Evolutionary conservation across 140 eudicot species (phyloP), one percentile per base, ranked within the genome.

Genomic region (Bidens hawaiensis): DNA sequence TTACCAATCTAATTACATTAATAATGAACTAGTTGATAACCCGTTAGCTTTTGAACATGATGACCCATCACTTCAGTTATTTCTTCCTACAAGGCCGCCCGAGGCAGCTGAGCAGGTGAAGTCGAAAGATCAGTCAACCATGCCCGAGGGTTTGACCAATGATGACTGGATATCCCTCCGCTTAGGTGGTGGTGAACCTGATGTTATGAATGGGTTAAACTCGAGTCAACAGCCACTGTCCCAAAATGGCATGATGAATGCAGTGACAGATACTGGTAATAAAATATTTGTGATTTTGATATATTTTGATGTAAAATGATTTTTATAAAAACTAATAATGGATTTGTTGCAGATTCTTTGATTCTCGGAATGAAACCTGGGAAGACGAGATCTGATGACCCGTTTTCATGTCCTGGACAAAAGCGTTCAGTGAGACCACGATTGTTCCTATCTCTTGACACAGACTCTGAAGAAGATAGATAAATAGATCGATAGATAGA

Each of bases 131-230:
- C 89, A 68, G 23, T 80, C 76, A 15, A 76, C 80, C n/a, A 54
- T 74, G 55, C 71, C 89, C 7, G 88, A 85, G 49, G 86, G 89
- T 61, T 45, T 88, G 24, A 71, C 68, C 16, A 62, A 78, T 11
- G 96, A 93, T 24, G 99, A 93, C 50, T 93, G 99, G 99, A 91
- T 83, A 22, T 93, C 99, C 28, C 95, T 93, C 41, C 78, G 87
- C 50, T 78, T 93, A 47, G 99, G 96, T 6, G 89, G 81, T 46
- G 77, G 76, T 24, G 89, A 78, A 36, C 38, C 89, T 64, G 62
- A 65, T 19, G 69, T 72, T 33, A 70, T 63, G 30, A 76, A 78
- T 67, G 90, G 75, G 38, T 38, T 80, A 28, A 77, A 57, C 72
- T 53, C 78, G 13, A 76, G 79, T 15, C 86, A 74, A 24, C 85